Base-by-base conservation (phyloP, 2,329 filamentous ascomycete genomes). In the Cryphonectria japonica region DNA sequence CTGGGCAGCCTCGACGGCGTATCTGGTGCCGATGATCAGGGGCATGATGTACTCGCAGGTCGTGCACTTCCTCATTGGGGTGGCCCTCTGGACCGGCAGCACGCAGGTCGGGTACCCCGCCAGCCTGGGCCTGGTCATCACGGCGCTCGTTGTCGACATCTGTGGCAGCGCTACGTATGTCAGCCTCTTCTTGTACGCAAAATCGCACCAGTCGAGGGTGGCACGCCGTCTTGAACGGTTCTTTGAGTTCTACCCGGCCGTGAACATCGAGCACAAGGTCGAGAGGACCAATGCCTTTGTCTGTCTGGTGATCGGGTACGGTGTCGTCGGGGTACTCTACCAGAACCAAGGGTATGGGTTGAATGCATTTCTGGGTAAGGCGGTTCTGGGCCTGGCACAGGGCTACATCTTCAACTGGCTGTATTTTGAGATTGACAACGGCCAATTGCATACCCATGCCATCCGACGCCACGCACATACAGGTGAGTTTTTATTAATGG, bases 201-300 rank as follows among this genome's bases (percentile, higher is more conserved):
- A 72, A 39, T 62, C 65, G 39, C 61, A 75, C 72, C 73, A 70
- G 11, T 75, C 70, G n/a, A 69, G 34, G n/a, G 50, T 77, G 14
- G 76, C 73, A 57, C 74, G 70, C n/a, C 67, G 74, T 5, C 65
- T 85, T 19, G 75, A 76, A 13, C 76, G 78, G 6, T 77, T 81
- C 4, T 88, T 89, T 70, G 88, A 90, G 73, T 90, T 90, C 77
- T 86, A 84, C 68, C 89, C 88, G 2, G 88, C 87, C 0, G 81
- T 88, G 63, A 91, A 90, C 74, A 91, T 91, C 73, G 89, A 91
- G 78, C 89, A 92, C 77, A 85, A 87, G 69, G 87, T 89, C 5
- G 89, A 91, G 78, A 82, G 89, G 8, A 91, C 87, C 41, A 88
- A 87, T 70, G 89, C 89, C 0, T 92, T 91, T 75, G 87, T 91